These are phyloP conservation scores for Lactarius trivialis DNA, from an alignment of 768 basidiomycete species.

Conservation along the genomic window DNA sequence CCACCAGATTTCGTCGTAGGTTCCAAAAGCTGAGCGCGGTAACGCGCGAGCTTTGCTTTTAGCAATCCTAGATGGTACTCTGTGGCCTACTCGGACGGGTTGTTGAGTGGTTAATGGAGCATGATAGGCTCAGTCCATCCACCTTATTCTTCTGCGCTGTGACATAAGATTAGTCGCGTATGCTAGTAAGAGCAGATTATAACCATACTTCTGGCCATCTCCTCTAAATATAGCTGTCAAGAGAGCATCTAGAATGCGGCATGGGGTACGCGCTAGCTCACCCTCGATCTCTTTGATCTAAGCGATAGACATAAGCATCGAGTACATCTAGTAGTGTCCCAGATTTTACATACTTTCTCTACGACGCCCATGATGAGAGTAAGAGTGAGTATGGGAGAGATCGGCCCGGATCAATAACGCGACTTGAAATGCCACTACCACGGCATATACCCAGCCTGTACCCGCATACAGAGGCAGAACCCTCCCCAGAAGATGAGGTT, in stretches of 20 bases:
- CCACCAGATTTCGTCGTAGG: constrained; percentile 79
- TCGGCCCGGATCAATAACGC: constrained; percentile 17
- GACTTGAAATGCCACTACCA: constrained; percentile 30
- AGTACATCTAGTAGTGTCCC: background rate
- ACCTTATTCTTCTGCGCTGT: constrained; percentile 96
- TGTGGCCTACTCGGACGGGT: constrained; percentile 53
- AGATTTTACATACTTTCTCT: constrained; percentile 61
- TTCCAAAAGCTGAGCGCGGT: constrained; percentile 91
- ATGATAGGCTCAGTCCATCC: constrained; percentile 28
- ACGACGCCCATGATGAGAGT: constrained; percentile 74
- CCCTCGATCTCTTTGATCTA: constrained; percentile 97
- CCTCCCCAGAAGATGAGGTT: constrained; percentile 44
- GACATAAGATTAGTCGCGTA: constrained; percentile 1
- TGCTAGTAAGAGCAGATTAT: background rate
- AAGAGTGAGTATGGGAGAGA: background rate
- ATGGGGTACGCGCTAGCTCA: constrained; percentile 33
- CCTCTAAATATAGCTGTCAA: constrained; percentile 47
- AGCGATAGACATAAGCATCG: background rate
- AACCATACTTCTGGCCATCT: constrained; percentile 89
- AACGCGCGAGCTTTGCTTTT: constrained; percentile 92
- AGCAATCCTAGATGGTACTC: constrained; percentile 91
- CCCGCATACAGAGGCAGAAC: constrained; percentile 53
- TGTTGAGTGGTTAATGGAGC: background rate
- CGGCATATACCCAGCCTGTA: constrained; percentile 65
- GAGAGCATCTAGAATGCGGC: background rate